Evolutionary conservation across 2,329 filamentous ascomycete genomes (phyloP).

Genomic region (Sclerotinia nivalis): DNA sequence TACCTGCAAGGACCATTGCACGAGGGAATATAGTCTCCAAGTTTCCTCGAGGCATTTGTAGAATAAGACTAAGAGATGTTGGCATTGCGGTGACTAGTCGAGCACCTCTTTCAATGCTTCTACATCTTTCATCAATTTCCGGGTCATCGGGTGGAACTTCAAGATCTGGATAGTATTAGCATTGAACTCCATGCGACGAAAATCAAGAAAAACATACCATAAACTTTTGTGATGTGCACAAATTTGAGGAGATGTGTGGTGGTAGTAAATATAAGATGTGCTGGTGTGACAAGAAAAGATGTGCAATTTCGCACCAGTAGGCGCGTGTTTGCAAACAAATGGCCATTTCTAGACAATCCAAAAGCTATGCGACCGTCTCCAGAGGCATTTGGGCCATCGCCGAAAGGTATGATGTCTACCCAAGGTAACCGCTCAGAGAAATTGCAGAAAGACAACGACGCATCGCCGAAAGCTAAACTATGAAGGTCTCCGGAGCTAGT

Average conservation of each 20-base stretch:
- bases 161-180: conserved; percentile 57
- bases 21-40: conserved; percentile 92
- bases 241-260: conserved; percentile 93
- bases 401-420: conserved; percentile 38
- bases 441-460: conserved; percentile 34
- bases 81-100: conserved; percentile 87
- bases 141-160: conserved; percentile 85
- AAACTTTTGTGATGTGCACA: conserved; percentile 69
- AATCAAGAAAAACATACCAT: conserved; percentile 54
- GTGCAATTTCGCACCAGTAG: conserved; percentile 84
- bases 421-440: conserved; percentile 41
- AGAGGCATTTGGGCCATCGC: conserved; percentile 27
- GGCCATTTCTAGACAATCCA: conserved; percentile 73
- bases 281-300: conserved; percentile 78
- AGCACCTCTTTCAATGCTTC: conserved; percentile 87
- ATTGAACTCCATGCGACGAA: neutral
- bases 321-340: conserved; percentile 74
- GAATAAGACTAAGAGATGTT: conserved; percentile 77
- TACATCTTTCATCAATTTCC: conserved; percentile 86
- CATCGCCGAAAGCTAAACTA: conserved; percentile 36
- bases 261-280: conserved; percentile 89
- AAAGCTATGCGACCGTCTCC: conserved; percentile 38
- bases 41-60: conserved; percentile 96
- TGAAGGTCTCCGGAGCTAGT: conserved; percentile 36
- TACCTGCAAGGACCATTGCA: conserved; percentile 88